Conservation (phyloP, 2,329 filamentous ascomycete species). For the Penicillium sp. region DNA sequence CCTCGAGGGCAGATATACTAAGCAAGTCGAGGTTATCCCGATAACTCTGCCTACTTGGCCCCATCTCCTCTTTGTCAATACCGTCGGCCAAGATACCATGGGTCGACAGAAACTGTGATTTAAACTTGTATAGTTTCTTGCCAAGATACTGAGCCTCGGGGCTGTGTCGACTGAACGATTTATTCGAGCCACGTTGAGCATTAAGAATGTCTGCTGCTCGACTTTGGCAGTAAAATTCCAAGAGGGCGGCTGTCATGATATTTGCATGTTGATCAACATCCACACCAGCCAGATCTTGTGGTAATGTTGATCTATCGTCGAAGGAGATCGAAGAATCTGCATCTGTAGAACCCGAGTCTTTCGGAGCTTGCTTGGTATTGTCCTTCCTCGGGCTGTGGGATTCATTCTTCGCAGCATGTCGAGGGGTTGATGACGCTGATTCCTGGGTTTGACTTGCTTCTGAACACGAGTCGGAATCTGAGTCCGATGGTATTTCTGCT, state of each 20-base stretch:
- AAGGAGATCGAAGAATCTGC: conserved; percentile 18
- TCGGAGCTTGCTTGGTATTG: not conserved
- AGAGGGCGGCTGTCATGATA: conserved; percentile 44
- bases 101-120: conserved; percentile 43
- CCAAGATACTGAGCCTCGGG: conserved; percentile 44
- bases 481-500: conserved; percentile 38
- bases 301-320: conserved; percentile 16
- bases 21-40: conserved; percentile 44
- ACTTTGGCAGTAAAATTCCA: conserved; percentile 46
- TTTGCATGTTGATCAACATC: conserved; percentile 39
- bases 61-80: conserved; percentile 39
- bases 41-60: conserved; percentile 39
- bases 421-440: conserved; percentile 1
- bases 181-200: conserved; percentile 33
- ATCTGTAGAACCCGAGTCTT: conserved; percentile 8
- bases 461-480: conserved; percentile 28
- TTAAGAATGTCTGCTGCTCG: conserved; percentile 47
- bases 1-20: conserved; percentile 38
- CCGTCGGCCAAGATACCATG: conserved; percentile 42
- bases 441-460: conserved; percentile 24
- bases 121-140: conserved; percentile 40
- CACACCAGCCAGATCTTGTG: conserved; percentile 28
- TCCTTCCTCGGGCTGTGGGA: conserved; percentile 2
- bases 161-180: conserved; percentile 40
- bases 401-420: not conserved